These are phyloP conservation scores for Chrysoporthe puriensis DNA, from an alignment of 2,329 filamentous ascomycete genomes.

Conservation along the genomic window DNA sequence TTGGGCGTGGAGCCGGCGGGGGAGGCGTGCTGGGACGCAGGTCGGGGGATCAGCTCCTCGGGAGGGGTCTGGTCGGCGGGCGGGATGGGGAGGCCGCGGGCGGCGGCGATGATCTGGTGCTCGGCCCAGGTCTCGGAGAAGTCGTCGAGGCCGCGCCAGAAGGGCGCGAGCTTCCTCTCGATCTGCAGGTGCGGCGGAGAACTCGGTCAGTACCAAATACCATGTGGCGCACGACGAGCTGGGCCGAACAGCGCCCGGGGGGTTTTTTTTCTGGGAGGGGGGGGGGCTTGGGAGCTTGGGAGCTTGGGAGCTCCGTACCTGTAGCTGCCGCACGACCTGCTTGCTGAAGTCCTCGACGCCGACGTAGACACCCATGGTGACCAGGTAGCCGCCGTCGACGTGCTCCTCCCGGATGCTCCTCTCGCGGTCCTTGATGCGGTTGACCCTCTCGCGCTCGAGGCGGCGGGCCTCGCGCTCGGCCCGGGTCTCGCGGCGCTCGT, in stretches of 20 bases:
- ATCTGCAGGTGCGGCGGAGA: conserved; percentile 60
- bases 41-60: conserved; percentile 61
- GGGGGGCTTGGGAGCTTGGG: too few relatives aligned
- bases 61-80: conserved; percentile 80
- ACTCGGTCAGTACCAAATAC: conserved; percentile 15
- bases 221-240: not conserved
- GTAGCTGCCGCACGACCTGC: conserved; percentile 81
- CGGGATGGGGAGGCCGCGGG: conserved; percentile 81
- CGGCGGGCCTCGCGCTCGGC: conserved; percentile 88
- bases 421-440: conserved; percentile 81
- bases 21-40: conserved; percentile 48
- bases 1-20: conserved; percentile 61
- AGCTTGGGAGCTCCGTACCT: conserved; percentile 58
- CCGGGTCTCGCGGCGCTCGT: conserved; percentile 80
- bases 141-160: conserved; percentile 93
- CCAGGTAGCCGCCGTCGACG: conserved; percentile 91
- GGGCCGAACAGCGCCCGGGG: not conserved
- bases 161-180: conserved; percentile 88
- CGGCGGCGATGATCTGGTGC: conserved; percentile 90
- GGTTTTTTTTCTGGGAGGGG: too few relatives aligned
- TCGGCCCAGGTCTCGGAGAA: conserved; percentile 90
- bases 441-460: conserved; percentile 77
- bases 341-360: conserved; percentile 95
- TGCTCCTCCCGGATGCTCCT: conserved; percentile 89
- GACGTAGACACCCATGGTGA: conserved; percentile 92